Conservation (phyloP, 108 stramenopile species). For the Cyclotella sp. region DNA sequence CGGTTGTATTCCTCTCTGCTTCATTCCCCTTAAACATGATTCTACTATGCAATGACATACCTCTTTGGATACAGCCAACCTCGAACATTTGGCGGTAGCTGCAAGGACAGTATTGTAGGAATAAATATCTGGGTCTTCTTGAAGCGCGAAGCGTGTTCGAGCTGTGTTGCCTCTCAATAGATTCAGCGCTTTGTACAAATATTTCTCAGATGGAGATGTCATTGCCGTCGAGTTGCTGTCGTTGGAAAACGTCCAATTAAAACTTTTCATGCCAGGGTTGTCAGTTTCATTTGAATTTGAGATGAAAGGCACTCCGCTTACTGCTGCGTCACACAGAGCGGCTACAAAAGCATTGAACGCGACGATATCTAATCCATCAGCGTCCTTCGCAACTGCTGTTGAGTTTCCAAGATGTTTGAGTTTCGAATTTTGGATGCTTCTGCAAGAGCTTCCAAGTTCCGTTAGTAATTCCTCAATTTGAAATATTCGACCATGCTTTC, state of each 20-base stretch:
- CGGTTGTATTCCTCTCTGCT: conserved; percentile 42
- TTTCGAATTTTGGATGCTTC: conserved; percentile 12
- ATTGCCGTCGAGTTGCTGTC: conserved; percentile 21
- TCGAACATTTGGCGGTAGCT: conserved; percentile 61
- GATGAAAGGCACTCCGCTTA: conserved; percentile 25
- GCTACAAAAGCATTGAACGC: conserved; percentile 81
- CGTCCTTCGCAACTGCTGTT: background rate
- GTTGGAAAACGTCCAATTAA: conserved; percentile 22
- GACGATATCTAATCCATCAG: conserved; percentile 40
- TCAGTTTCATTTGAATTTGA: conserved; percentile 1
- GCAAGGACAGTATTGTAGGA: conserved; percentile 64
- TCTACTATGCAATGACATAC: conserved; percentile 31
- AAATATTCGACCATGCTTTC: conserved; percentile 50
- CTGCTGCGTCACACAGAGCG: conserved; percentile 64
- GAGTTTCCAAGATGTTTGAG: conserved; percentile 7
- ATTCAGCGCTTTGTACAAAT: conserved; percentile 44
- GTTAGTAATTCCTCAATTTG: conserved; percentile 46
- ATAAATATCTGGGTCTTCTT: conserved; percentile 52
- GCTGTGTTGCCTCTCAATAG: conserved; percentile 43
- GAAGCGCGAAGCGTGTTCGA: conserved; percentile 22
- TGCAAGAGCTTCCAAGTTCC: conserved; percentile 43
- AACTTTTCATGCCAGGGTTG: conserved; percentile 1
- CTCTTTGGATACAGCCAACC: conserved; percentile 43
- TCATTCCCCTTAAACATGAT: conserved; percentile 51
- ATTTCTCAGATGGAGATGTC: conserved; percentile 41